Evolutionary conservation across 805 yeast genomes (phyloP).

Genomic region (Ogataea sp.): DNA sequence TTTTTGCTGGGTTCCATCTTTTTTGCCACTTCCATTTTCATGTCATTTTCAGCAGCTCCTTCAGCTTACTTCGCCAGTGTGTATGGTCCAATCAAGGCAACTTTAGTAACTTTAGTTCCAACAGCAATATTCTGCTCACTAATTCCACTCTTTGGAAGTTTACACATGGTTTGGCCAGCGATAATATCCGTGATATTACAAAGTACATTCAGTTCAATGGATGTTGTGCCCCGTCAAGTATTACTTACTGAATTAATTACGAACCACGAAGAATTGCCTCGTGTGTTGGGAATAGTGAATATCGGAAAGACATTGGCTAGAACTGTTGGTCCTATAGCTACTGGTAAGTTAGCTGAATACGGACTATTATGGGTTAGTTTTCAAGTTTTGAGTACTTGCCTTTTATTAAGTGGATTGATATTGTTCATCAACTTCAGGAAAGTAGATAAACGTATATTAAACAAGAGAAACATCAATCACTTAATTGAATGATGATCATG

Average conservation of each 20-base stretch:
- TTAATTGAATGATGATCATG: constrained; percentile 12
- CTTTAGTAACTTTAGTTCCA: constrained; percentile 68
- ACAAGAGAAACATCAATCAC: constrained; percentile 11
- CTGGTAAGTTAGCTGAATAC: constrained; percentile 62
- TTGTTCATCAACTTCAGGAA: constrained; percentile 34
- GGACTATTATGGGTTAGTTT: constrained; percentile 42
- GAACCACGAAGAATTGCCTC: constrained; percentile 53
- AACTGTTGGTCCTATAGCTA: constrained; percentile 71
- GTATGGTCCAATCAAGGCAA: constrained; percentile 76
- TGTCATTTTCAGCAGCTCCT: constrained; percentile 65
- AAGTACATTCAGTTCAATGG: constrained; percentile 70
- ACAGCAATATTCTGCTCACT: constrained; percentile 56
- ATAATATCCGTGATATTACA: constrained; percentile 44
- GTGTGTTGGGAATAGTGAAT: constrained; percentile 79
- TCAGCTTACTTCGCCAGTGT: constrained; percentile 61
- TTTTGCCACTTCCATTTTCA: constrained; percentile 52
- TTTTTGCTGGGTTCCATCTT: constrained; percentile 59
- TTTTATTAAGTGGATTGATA: constrained; percentile 40
- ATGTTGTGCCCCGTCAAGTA: constrained; percentile 86
- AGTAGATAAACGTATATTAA: constrained; percentile 26
- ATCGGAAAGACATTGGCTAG: constrained; percentile 81
- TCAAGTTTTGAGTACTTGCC: constrained; percentile 40
- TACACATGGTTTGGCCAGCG: constrained; percentile 29
- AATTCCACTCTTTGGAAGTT: constrained; percentile 38
- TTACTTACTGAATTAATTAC: constrained; percentile 61